Evolutionary conservation across 2,329 filamentous ascomycete species (phyloP).

Genomic region (Colletotrichum orbiculare): DNA sequence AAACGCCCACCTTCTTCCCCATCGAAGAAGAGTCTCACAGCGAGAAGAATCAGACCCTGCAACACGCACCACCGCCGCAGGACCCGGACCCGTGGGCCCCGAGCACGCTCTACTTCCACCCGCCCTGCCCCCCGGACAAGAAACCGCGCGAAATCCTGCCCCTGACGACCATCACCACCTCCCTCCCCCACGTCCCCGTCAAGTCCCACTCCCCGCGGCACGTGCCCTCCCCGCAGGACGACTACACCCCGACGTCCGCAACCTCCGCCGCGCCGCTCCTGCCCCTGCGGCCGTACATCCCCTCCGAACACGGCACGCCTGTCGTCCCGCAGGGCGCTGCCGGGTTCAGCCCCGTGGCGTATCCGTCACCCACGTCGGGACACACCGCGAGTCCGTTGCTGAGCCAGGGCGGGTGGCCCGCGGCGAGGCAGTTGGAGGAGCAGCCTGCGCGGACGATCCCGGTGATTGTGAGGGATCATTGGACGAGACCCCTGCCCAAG

Average conservation of each 20-base stretch:
- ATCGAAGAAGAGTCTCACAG: conserved; percentile 43
- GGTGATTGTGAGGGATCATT: conserved; percentile 10
- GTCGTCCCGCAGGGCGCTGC: conserved; percentile 35
- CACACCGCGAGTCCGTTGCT: conserved; percentile 37
- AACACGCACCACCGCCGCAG: background rate
- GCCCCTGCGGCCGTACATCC: conserved; percentile 42
- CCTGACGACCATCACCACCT: conserved; percentile 31
- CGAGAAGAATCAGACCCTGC: conserved; percentile 36
- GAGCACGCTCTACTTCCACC: background rate
- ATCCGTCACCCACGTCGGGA: conserved; percentile 28
- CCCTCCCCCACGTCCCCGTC: conserved; percentile 19
- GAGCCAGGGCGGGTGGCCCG: conserved; percentile 33
- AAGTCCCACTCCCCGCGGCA: conserved; percentile 29
- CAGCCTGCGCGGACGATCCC: conserved; percentile 6
- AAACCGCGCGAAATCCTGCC: conserved; percentile 15
- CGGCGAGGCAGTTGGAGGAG: conserved; percentile 8
- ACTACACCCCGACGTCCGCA: conserved; percentile 46
- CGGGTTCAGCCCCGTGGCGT: conserved; percentile 25
- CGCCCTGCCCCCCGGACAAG: conserved; percentile 13
- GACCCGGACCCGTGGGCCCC: conserved; percentile 1
- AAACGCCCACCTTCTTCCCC: conserved; percentile 51
- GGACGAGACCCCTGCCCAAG: conserved; percentile 21
- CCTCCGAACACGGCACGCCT: conserved; percentile 43
- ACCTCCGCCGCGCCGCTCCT: conserved; percentile 51
- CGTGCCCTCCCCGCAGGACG: conserved; percentile 34